Base-by-base conservation (phyloP, 2,329 filamentous ascomycete species). In the Colletotrichum sojae region DNA sequence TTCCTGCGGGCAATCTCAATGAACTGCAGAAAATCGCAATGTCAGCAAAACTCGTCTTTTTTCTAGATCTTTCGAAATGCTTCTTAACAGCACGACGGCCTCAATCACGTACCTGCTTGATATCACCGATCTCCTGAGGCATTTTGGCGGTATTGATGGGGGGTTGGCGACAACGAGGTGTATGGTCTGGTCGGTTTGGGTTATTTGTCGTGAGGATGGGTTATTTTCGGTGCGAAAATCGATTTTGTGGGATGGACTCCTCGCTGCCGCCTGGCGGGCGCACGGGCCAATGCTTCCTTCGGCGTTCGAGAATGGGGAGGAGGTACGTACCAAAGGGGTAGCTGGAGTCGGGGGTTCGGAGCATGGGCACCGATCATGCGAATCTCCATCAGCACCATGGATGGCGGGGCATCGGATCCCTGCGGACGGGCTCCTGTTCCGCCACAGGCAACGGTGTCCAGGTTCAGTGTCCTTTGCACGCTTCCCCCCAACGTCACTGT, bases 1-100 rank as follows among this genome's bases (percentile, higher is more conserved):
- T 97, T 97, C 85, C 96, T 93, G 87, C 95, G 93, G 92, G 94
- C 97, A 91, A 99, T 97, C 92, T 98, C 96, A 86, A 99, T 97
- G 94, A 99, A 99, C 90, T 97, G 84, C 83, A 69, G 9, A 22
- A 66, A 67, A 16, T 12, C 18, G 39, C 40, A 22, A 18, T 45
- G 76, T 81, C 73, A 82, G 79, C 46, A 40, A 31, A 8, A 2
- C 64, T 22, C 39, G 9, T 43, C 49, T 2, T 18, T 16, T 3
- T 2, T 51, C 48, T 4, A 25, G 57, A 12, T 5, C 3, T 10
- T 18, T 18, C 16, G 3, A 8, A 18, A 46, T 10, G 43, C 20
- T 10, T 20, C 18, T 8, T 22, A 22, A 22, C 22, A 22, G 22
- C 22, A 22, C 22, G 13, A 8, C 58, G 6, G 6, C 36, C 49